Evolutionary conservation across 352 stramenopile genomes (phyloP).

Genomic region (Phytophthora litchii): DNA sequence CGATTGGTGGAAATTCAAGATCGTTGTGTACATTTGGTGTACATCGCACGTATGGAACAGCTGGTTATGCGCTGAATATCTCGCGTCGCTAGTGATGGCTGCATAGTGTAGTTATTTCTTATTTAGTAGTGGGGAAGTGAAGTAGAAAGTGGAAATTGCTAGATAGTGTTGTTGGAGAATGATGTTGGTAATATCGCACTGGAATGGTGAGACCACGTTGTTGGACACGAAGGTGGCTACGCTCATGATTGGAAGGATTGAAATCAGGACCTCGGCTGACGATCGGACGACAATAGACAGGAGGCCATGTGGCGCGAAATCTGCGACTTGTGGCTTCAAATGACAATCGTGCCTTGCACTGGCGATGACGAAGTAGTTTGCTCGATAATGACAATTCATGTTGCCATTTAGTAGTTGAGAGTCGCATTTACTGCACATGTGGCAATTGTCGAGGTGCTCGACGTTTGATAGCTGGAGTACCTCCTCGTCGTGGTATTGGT

Average conservation of each 20-base stretch:
- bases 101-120: not conserved
- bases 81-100: constrained; percentile 5
- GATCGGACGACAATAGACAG: constrained; percentile 11
- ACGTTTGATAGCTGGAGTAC: constrained; percentile 31
- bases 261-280: constrained; percentile 16
- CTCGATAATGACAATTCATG: not conserved
- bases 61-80: constrained; percentile 16
- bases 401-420: not conserved
- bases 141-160: too few relatives aligned
- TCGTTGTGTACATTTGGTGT: constrained; percentile 1
- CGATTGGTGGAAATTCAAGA: constrained; percentile 7
- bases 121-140: too few relatives aligned
- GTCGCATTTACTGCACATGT: constrained; percentile 30
- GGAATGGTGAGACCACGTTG: constrained; percentile 6
- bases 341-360: constrained; percentile 8
- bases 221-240: constrained; percentile 16
- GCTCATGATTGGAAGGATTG: constrained; percentile 17
- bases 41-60: constrained; percentile 7
- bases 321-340: constrained; percentile 18
- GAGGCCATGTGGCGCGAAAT: constrained; percentile 2
- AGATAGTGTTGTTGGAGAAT: too few relatives aligned
- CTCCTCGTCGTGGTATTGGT: constrained; percentile 6
- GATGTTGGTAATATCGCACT: not conserved
- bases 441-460: constrained; percentile 26
- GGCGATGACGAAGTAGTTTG: constrained; percentile 7